A percentile compares a stretch with the other conserved stretches of the same genome.
These are phyloP conservation scores for Hemisphaericaspora lyxosophila DNA, from an alignment of 1,139 yeast species.

Conservation along the genomic window DNA sequence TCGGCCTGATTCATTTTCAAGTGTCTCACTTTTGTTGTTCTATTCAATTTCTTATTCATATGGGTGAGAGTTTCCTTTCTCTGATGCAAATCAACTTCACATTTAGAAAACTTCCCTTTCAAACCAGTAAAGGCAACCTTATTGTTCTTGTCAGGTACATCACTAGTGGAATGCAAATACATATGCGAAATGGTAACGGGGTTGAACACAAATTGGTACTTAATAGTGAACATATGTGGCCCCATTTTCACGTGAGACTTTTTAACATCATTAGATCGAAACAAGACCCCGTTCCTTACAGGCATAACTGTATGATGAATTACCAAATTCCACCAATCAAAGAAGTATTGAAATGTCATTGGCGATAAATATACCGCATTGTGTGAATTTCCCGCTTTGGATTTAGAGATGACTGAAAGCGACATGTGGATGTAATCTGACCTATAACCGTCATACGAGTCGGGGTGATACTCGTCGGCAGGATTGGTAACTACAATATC, in stretches of 20 bases:
- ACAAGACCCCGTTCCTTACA: slow-evolving; percentile 68
- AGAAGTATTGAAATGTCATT: slow-evolving; percentile 62
- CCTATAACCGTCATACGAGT: slow-evolving; percentile 78
- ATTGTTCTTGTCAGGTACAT: slow-evolving; percentile 39
- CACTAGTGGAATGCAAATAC: slow-evolving; percentile 51
- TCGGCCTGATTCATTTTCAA: slow-evolving; percentile 79
- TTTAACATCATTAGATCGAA: slow-evolving; percentile 32
- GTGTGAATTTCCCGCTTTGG: slow-evolving; percentile 40
- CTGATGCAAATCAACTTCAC: slow-evolving; percentile 79
- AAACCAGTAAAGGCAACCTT: slow-evolving; percentile 70
- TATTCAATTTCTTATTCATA: slow-evolving; percentile 55
- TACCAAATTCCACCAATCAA: slow-evolving; percentile 81
- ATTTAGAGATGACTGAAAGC: slow-evolving; percentile 44
- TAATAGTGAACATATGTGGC: slow-evolving; percentile 72
- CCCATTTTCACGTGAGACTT: slow-evolving; percentile 62
- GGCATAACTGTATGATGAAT: slow-evolving; percentile 74
- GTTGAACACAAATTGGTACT: slow-evolving; percentile 70
- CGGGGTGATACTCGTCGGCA: slow-evolving; percentile 47
- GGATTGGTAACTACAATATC: slow-evolving; percentile 46
- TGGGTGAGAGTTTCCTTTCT: slow-evolving; percentile 68
- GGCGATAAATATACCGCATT: slow-evolving; percentile 83
- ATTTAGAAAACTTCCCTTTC: slow-evolving; percentile 66
- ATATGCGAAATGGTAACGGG: slow-evolving; percentile 77
- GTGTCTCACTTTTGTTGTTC: slow-evolving; percentile 53
- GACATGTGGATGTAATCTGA: slow-evolving; percentile 80